Conservation (phyloP, 2,329 filamentous ascomycete species). For the Hypoxylon sp. region DNA sequence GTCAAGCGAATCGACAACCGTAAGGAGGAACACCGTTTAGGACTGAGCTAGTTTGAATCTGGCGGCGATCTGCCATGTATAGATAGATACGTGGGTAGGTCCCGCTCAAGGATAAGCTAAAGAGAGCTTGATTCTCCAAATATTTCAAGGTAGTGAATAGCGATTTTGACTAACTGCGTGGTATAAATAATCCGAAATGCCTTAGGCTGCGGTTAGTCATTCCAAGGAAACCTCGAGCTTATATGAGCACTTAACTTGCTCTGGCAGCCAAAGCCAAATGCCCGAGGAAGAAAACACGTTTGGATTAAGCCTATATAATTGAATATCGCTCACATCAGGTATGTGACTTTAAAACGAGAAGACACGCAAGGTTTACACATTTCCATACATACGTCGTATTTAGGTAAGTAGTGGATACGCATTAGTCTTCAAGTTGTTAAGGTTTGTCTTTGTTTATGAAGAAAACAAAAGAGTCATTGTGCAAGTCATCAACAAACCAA, state of each 20-base stretch:
- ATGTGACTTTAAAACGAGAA: too few relatives aligned
- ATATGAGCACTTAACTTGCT: background rate
- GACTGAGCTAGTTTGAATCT: background rate
- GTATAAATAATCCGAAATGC: background rate
- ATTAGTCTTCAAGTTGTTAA: too few relatives aligned
- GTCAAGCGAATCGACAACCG: background rate
- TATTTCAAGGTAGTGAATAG: background rate
- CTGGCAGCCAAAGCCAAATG: background rate
- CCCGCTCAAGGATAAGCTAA: background rate
- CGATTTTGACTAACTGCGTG: background rate
- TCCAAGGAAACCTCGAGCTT: background rate
- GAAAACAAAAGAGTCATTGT: background rate
- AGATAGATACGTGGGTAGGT: background rate
- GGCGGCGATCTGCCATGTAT: background rate
- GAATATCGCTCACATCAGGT: too few relatives aligned
- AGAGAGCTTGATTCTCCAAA: background rate
- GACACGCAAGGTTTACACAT: too few relatives aligned
- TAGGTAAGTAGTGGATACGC: too few relatives aligned
- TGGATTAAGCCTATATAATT: background rate
- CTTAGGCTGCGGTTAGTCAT: background rate
- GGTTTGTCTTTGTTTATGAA: background rate
- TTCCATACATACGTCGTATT: too few relatives aligned
- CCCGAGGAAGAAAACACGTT: background rate
- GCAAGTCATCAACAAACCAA: background rate
- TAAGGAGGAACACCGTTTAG: background rate